Base-by-base conservation (phyloP, 1,139 yeast species). In the Sugiyamaella xylanicola region DNA sequence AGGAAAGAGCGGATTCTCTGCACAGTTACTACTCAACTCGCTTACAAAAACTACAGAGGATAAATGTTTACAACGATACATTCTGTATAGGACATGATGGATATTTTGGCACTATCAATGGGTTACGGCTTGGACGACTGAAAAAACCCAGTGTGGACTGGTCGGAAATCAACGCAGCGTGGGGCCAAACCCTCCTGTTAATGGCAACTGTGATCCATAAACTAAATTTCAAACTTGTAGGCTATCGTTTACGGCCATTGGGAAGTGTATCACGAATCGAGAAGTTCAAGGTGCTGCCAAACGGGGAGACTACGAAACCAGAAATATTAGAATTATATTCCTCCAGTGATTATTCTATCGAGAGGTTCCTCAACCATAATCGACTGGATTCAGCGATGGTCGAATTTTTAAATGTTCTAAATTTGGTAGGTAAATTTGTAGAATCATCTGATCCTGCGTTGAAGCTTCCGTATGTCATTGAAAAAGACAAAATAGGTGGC, bases 101-200 rank as follows among this genome's bases (percentile, higher is more conserved):
- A 7, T 82, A 82, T 49, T 89, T 87, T 72, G 97, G 95, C 0
- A 87, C 95, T 0, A 92, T 93, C 25, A 92, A 92, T 69, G 95
- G 93, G 0, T 77, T 89, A 46, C 73, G 97, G 55, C 70, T 93
- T 13, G 99, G 98, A 0, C 73, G 83, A 21, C 68, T 82, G 47
- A 80, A 80, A 46, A 79, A 77, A 1, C 74, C 77, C 57, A 79
- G 67, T 53, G 77, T 92, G 0, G 87, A 95, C 2, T 91, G 97
- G 96, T 83, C 89, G 51, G 99, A 93, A 65, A 84, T 91, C 42
- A 93, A 92, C 68, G 95, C 95, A 1, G 98, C 96, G 0, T 74
- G 93, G 69, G 99, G 99, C 0, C 96, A 92, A 64, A 75, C 92
- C 1, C 80, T 89, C 2, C 70, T 91, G 17, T 71, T 92, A 20